phyloP scores from a whole-genome alignment of 2,329 filamentous ascomycete genomes.

The Venturia asperata region DNA sequence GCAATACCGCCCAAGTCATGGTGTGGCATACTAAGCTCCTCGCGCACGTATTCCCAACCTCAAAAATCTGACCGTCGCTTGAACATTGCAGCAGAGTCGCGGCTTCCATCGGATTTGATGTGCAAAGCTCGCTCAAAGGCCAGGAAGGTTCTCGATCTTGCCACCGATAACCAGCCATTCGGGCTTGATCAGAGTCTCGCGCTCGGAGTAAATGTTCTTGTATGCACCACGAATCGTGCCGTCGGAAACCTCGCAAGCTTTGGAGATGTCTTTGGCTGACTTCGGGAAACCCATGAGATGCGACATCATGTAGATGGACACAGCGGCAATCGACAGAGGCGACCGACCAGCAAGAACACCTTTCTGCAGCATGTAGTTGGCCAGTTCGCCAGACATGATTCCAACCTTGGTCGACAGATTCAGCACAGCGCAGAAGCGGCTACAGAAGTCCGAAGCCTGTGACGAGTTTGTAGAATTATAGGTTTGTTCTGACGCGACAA shows the following conservation, averaged over 20 bases:
- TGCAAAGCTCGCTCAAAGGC: neutral
- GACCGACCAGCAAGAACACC: conserved; percentile 86
- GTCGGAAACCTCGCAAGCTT: conserved; percentile 83
- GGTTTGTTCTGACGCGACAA: conserved; percentile 45
- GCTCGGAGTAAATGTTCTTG: conserved; percentile 72
- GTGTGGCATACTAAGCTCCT: neutral
- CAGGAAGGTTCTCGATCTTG: conserved; percentile 42
- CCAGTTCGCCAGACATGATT: conserved; percentile 72
- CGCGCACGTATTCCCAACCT: neutral
- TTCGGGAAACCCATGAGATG: conserved; percentile 74
- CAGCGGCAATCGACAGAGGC: conserved; percentile 85
- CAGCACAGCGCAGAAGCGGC: conserved; percentile 66
- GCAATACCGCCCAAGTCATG: neutral
- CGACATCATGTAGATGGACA: conserved; percentile 94
- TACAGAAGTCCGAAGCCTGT: conserved; percentile 75
- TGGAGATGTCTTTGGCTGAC: conserved; percentile 77
- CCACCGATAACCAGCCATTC: conserved; percentile 69
- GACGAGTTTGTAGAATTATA: conserved; percentile 72
- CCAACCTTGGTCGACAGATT: conserved; percentile 57
- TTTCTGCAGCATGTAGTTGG: conserved; percentile 66
- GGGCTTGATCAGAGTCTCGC: conserved; percentile 65
- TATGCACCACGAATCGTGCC: conserved; percentile 96
- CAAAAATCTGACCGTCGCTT: neutral
- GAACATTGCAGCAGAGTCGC: neutral
- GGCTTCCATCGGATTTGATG: neutral